Evolutionary conservation across 352 stramenopile genomes (phyloP), one percentile per base, ranked within the genome.

Genomic region (Hyaloperonospora arabidopsidis): DNA sequence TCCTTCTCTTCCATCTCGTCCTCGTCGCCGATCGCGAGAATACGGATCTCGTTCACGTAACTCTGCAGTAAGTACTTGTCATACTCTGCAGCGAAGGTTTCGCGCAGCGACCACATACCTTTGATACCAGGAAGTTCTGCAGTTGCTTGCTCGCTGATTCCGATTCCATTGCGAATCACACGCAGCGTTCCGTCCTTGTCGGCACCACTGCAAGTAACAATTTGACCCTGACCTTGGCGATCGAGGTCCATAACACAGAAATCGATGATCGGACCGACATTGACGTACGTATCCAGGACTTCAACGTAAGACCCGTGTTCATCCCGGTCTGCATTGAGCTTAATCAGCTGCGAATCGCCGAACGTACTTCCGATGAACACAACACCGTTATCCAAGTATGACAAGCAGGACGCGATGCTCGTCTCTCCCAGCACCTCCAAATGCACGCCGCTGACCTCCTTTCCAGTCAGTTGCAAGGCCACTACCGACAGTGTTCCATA

Each of bases 121-220:
- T 98, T 98, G 65, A 99, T 98, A 54, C 96, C 97, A 15, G 84
- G 76, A 5, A 99, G 74, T 58, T 98, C 95, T 0, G 97, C 95
- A 15, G 71, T 84, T 2, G 96, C 96, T 60, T 97, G 84, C 48
- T 98, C 96, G 39, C 97, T 97, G 63, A 99, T 98, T 0, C 96
- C 97, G 63, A 99, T 98, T n/a, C 97, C 97, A 59, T 98, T 98
- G 15, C 96, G 89, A 44, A 99, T 97, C n/a, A 99, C 83, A 36
- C 96, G 91, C 35, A 99, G 61, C 25, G 87, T 97, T 19, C 96
- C 96, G 44, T 98, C 93, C 52, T 97, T 97, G 54, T 94, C 95
- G 10, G 88, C 91, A 12, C 97, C 97, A 59, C 89, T 98, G 63
- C 93, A 98, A 2, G 96, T 98, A 6, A 98, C 96, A 38, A 98